phyloP scores from a whole-genome alignment of 2,329 filamentous ascomycete genomes.

The Microascus cirrosus region DNA sequence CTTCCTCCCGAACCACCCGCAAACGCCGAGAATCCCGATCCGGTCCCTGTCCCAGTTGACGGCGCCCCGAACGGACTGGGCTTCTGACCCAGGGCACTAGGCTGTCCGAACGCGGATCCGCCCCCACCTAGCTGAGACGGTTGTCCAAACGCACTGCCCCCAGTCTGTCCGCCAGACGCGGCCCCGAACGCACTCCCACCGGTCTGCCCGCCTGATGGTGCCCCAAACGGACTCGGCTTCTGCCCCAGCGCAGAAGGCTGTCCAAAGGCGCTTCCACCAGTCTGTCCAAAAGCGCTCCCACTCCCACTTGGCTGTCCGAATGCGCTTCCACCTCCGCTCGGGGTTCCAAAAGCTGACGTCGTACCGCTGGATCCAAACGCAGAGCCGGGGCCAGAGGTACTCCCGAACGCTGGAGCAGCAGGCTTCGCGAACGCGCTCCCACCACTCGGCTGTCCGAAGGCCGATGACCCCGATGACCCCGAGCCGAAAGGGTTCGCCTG shows the following conservation, averaged over 20 bases:
- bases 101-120: constrained; percentile 1
- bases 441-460: neutral
- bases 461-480: constrained; percentile 15
- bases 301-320: constrained; percentile 5
- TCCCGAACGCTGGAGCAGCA: constrained; percentile 4
- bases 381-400: constrained; percentile 14
- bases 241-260: constrained; percentile 8
- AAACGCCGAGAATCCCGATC: neutral
- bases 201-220: neutral
- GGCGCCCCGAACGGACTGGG: constrained; percentile 18
- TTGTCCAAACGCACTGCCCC: constrained; percentile 6
- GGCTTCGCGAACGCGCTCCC: constrained; percentile 11
- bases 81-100: constrained; percentile 12
- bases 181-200: constrained; percentile 16
- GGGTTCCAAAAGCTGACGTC: neutral
- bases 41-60: neutral
- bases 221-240: constrained; percentile 21
- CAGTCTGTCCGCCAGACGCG: constrained; percentile 3
- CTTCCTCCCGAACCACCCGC: neutral
- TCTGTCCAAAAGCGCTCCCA: constrained; percentile 10
- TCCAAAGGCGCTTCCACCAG: constrained; percentile 1
- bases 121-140: constrained; percentile 9
- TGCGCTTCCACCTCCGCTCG: constrained; percentile 3
- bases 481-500: constrained; percentile 4
- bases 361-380: neutral